Conservation (phyloP, 176 grass and related monocot genomes). For the Secale cereale region DNA sequence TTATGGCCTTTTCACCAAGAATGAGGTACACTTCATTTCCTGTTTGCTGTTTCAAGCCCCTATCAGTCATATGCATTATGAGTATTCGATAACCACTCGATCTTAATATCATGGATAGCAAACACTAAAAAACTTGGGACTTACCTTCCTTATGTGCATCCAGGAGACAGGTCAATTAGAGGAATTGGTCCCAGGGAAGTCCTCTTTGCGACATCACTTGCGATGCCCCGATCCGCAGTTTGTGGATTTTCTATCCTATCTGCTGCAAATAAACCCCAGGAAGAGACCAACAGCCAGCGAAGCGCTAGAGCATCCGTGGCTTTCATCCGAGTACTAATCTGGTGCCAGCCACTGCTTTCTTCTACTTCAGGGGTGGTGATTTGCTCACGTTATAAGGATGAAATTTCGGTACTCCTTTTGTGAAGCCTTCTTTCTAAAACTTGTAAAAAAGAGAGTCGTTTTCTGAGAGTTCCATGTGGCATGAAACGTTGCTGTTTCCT, state of each 20-base stretch:
- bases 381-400: conserved; percentile 6
- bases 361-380: neutral
- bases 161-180: conserved; percentile 79
- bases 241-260: conserved; percentile 79
- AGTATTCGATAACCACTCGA: neutral
- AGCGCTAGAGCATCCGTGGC: conserved; percentile 78
- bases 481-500: conserved; percentile 12
- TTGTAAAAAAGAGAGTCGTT: neutral
- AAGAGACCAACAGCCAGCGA: conserved; percentile 78
- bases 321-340: conserved; percentile 57
- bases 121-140: neutral
- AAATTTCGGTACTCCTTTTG: conserved; percentile 9
- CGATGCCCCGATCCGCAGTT: conserved; percentile 64
- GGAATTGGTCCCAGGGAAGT: conserved; percentile 71
- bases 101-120: neutral
- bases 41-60: neutral
- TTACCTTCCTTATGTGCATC: conserved; percentile 20
- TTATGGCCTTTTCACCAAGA: conserved; percentile 73
- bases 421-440: conserved; percentile 6
- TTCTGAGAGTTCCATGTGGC: conserved; percentile 23
- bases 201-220: conserved; percentile 61
- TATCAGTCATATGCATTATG: neutral
- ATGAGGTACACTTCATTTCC: conserved; percentile 61
- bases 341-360: neutral
- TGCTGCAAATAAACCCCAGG: conserved; percentile 92